phyloP scores from a whole-genome alignment of 129 eudicot species.

The Smallanthus sonchifolius region DNA sequence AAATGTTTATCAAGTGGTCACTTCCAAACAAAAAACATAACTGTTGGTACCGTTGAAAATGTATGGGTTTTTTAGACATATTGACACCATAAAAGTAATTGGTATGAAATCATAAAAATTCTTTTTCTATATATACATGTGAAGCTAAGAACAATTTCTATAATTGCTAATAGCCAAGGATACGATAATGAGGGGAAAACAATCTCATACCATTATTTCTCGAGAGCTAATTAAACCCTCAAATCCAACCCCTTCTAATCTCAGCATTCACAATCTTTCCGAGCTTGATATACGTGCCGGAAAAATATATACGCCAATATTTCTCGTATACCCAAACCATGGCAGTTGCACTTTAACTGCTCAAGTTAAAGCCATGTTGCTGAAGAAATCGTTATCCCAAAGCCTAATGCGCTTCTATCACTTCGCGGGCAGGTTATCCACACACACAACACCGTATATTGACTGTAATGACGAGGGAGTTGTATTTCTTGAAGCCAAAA shows the following conservation, averaged over 20 bases:
- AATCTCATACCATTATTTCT: background rate
- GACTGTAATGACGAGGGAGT: background rate
- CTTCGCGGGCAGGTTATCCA: background rate
- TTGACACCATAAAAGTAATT: no score
- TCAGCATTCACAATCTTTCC: background rate
- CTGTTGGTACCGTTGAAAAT: no score
- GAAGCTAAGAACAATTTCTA: no score
- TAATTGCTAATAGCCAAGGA: no score
- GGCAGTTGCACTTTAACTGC: background rate
- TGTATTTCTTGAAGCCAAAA: background rate
- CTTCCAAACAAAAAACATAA: no score
- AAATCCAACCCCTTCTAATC: background rate
- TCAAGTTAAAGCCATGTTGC: background rate
- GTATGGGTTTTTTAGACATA: no score
- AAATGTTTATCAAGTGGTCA: no score
- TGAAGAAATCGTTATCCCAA: background rate
- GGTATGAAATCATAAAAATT: no score
- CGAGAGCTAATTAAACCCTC: background rate
- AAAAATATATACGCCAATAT: background rate
- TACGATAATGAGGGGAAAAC: background rate
- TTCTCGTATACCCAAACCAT: background rate
- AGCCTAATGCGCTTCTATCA: background rate
- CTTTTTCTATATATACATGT: no score
- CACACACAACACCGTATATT: background rate
- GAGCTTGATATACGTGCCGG: background rate